Conservation (phyloP, 2,329 filamentous ascomycete genomes). For the Colletotrichum sojae region DNA sequence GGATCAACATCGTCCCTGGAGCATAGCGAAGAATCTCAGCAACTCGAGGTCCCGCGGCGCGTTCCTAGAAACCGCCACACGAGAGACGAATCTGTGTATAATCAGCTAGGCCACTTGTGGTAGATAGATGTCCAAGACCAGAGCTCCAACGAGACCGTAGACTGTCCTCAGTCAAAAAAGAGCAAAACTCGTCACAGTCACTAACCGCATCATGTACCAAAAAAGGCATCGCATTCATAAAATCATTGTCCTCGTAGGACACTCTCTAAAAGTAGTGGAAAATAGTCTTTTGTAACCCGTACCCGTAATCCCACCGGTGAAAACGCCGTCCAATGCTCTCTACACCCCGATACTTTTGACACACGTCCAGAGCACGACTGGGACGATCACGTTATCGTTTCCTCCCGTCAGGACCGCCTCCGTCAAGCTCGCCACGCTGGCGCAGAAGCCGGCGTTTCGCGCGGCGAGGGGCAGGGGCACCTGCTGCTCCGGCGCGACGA, state of each 20-base stretch:
- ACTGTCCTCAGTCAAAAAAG: no score
- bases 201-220: background rate
- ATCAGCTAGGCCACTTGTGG: no score
- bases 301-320: background rate
- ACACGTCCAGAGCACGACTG: constrained; percentile 91
- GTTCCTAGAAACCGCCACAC: no score
- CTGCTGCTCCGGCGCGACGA: constrained; percentile 71
- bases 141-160: no score
- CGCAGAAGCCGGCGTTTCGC: constrained; percentile 81
- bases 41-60: no score
- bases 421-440: constrained; percentile 86
- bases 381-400: constrained; percentile 98
- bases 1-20: no score
- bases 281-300: constrained; percentile 15
- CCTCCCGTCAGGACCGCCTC: constrained; percentile 96
- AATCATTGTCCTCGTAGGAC: constrained; percentile 29
- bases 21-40: no score
- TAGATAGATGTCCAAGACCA: no score
- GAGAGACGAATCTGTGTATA: no score
- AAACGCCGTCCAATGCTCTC: constrained; percentile 35
- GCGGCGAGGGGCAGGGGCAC: constrained; percentile 77
- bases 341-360: constrained; percentile 82
- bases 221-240: constrained; percentile 28
- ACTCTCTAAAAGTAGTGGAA: constrained; percentile 4
- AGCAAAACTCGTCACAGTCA: background rate